A percentile compares a stretch with the other conserved stretches of the same genome.
These are phyloP conservation scores for Ophiostoma sp. DNA, from an alignment of 2,329 filamentous ascomycete genomes.

Conservation along the genomic window DNA sequence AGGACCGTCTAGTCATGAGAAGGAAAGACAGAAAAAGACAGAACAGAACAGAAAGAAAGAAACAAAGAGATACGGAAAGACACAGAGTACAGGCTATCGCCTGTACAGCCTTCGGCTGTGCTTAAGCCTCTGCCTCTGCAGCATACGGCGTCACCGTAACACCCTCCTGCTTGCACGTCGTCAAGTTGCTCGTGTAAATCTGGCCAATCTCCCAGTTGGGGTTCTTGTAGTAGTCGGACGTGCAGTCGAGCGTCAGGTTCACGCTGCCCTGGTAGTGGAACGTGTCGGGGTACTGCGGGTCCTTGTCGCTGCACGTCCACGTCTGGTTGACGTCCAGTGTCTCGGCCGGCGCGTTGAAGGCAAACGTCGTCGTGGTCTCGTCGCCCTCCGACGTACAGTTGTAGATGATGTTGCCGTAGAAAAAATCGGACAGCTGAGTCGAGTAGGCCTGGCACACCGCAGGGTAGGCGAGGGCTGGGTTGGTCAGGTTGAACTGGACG, in stretches of 20 bases:
- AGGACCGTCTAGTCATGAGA: background rate
- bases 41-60: background rate
- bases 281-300: conserved; percentile 42
- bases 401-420: conserved; percentile 50
- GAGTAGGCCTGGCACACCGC: conserved; percentile 45
- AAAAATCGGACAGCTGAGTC: conserved; percentile 49
- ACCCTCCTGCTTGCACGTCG: conserved; percentile 38
- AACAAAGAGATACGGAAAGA: background rate
- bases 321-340: conserved; percentile 49
- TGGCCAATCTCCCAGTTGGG: conserved; percentile 44
- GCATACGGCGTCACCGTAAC: conserved; percentile 38
- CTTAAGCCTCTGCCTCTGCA: conserved; percentile 37
- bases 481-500: conserved; percentile 52
- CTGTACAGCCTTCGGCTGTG: background rate
- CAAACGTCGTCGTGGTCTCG: conserved; percentile 43
- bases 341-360: conserved; percentile 42
- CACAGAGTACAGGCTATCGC: background rate
- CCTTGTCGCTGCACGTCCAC: conserved; percentile 48
- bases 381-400: conserved; percentile 41
- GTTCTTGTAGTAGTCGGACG: conserved; percentile 40
- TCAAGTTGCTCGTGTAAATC: conserved; percentile 41
- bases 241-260: conserved; percentile 41
- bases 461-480: conserved; percentile 44
- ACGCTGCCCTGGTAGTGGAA: conserved; percentile 39
- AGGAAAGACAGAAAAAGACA: background rate